A percentile compares a stretch with the other conserved stretches of the same genome.
Evolutionary conservation across 2,329 filamentous ascomycete species (phyloP).

Genomic region (Clarireedia homoeocarpa): DNA sequence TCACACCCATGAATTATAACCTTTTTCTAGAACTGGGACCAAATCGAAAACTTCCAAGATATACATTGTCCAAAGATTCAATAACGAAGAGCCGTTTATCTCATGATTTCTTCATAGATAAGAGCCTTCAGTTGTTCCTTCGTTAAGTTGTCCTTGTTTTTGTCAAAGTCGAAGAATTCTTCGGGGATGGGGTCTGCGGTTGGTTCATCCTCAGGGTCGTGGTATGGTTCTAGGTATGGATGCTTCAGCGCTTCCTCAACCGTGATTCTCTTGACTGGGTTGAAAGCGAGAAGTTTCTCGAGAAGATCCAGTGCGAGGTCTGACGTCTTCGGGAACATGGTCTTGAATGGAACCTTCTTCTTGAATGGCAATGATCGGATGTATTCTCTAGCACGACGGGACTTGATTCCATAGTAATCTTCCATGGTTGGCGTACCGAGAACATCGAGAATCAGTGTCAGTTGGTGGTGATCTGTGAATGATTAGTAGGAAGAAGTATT

Average conservation of each 20-base stretch:
- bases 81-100: conserved; percentile 18
- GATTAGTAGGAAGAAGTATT: background rate
- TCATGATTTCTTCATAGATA: conserved; percentile 92
- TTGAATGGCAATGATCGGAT: conserved; percentile 97
- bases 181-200: conserved; percentile 94
- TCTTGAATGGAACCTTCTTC: conserved; percentile 98
- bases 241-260: conserved; percentile 97
- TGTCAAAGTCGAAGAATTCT: conserved; percentile 99
- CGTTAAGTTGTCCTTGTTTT: conserved; percentile 97
- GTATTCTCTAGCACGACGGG: conserved; percentile 91
- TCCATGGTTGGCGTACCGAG: conserved; percentile 99
- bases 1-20: background rate
- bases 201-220: conserved; percentile 97
- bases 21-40: background rate
- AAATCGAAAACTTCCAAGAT: conserved; percentile 1
- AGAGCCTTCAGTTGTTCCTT: conserved; percentile 97
- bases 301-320: conserved; percentile 88
- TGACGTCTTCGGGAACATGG: conserved; percentile 98
- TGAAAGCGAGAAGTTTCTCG: conserved; percentile 94
- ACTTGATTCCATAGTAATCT: conserved; percentile 99
- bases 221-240: conserved; percentile 96
- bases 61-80: background rate
- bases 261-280: conserved; percentile 96
- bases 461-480: conserved; percentile 80
- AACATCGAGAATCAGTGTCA: conserved; percentile 94